Conservation (phyloP, 139 green algal genomes). For the Picochlorum sp. region DNA sequence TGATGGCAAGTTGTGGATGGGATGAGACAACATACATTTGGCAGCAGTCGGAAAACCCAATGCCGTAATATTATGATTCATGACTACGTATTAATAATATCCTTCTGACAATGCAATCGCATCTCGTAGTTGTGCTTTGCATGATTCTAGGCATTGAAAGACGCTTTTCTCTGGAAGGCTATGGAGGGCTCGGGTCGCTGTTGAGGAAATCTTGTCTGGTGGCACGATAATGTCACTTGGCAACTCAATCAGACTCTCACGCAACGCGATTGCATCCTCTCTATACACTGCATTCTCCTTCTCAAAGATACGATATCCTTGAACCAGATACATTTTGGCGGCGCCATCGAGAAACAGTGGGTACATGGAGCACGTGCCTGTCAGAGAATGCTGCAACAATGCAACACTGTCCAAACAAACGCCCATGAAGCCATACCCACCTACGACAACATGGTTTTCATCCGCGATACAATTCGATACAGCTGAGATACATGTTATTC, state of each 20-base stretch:
- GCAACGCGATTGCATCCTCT: neutral
- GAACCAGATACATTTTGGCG: slow-evolving; percentile 14
- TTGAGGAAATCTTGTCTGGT: too few relatives aligned
- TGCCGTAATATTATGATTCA: neutral
- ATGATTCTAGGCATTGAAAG: too few relatives aligned
- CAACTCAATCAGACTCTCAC: too few relatives aligned
- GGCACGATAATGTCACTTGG: too few relatives aligned
- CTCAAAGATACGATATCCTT: slow-evolving; percentile 9
- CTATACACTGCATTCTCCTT: neutral
- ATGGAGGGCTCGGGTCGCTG: too few relatives aligned
- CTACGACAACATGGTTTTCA: slow-evolving; percentile 12
- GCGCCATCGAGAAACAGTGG: slow-evolving; percentile 16
- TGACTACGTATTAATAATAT: neutral
- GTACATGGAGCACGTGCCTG: slow-evolving; percentile 15
- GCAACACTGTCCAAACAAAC: slow-evolving; percentile 15
- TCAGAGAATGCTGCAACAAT: slow-evolving; percentile 9
- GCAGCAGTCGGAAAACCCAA: slow-evolving; percentile 18
- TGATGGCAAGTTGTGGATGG: slow-evolving; percentile 81
- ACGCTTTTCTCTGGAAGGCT: neutral
- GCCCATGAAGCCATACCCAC: slow-evolving; percentile 7
- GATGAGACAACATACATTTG: slow-evolving; percentile 51
- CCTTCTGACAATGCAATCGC: neutral
- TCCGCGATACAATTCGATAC: neutral
- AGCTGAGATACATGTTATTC: slow-evolving; percentile 1
- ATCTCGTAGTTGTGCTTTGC: too few relatives aligned